Evolutionary conservation across 768 basidiomycete species (phyloP).

Genomic region (Pleurotus djamor): DNA sequence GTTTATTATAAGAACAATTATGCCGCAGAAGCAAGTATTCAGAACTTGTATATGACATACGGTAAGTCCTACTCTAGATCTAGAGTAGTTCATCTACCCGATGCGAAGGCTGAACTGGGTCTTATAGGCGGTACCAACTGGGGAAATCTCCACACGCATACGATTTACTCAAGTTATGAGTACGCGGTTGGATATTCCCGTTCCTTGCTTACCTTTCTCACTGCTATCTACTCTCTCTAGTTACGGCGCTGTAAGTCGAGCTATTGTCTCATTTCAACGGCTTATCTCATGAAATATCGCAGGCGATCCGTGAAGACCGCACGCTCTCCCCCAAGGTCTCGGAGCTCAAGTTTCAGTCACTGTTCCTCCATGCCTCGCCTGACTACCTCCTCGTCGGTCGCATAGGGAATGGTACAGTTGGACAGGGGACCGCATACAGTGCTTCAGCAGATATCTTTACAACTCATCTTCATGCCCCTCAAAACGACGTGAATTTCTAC

Average conservation of each 20-base stretch:
- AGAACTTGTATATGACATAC: constrained; percentile 36
- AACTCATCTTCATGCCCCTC: constrained; percentile 53
- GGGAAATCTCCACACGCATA: constrained; percentile 33
- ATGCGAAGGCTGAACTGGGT: too few relatives aligned
- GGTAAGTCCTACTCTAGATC: constrained; percentile 22
- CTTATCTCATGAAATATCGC: neutral
- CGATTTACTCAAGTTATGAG: constrained; percentile 37
- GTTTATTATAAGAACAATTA: constrained; percentile 37
- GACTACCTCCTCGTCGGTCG: constrained; percentile 65
- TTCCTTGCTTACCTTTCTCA: neutral
- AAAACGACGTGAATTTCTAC: constrained; percentile 53
- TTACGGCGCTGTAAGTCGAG: constrained; percentile 22
- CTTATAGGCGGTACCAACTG: constrained; percentile 30
- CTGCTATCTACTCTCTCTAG: constrained; percentile 7
- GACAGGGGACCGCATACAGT: constrained; percentile 29
- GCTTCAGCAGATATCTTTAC: constrained; percentile 41
- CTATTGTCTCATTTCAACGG: neutral
- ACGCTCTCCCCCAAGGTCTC: constrained; percentile 52
- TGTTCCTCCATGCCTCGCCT: constrained; percentile 65
- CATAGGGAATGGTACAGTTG: constrained; percentile 50
- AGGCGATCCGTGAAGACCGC: constrained; percentile 56
- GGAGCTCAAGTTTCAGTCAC: constrained; percentile 62
- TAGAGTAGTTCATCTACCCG: neutral
- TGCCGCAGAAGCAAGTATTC: constrained; percentile 26
- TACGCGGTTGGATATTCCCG: constrained; percentile 10